phyloP scores from a whole-genome alignment of 2,329 filamentous ascomycete species.

The Trichophyton verrucosum region DNA sequence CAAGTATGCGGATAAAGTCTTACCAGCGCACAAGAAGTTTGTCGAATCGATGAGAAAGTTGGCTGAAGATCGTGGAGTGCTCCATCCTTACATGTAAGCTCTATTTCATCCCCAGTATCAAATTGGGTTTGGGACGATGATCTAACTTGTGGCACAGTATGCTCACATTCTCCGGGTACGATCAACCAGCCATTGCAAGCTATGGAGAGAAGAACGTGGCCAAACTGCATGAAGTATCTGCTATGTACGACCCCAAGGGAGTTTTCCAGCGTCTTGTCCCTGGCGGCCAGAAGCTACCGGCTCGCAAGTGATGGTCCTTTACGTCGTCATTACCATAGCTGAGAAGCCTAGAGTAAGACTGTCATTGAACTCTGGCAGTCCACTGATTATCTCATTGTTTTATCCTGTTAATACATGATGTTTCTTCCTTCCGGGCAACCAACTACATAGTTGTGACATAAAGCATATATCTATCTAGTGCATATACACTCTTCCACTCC shows the following conservation, averaged over 20 bases:
- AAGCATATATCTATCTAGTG: no score
- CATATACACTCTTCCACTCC: no score
- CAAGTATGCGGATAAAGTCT: background rate
- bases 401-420: no score
- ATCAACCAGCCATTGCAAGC: constrained; percentile 7
- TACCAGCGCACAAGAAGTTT: constrained; percentile 3
- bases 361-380: no score
- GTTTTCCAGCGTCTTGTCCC: constrained; percentile 8
- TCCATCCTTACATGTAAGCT: constrained; percentile 3
- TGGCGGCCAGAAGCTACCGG: constrained; percentile 8
- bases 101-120: background rate
- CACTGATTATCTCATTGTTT: no score
- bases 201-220: constrained; percentile 7
- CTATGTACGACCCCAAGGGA: constrained; percentile 5
- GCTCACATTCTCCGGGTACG: constrained; percentile 7
- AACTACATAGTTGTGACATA: no score
- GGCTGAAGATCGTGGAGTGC: background rate
- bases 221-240: background rate
- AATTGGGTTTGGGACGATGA: background rate
- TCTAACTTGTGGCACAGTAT: background rate
- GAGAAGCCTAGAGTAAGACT: no score
- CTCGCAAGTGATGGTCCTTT: no score
- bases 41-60: constrained; percentile 5
- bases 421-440: no score
- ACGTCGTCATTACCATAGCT: no score